phyloP scores from a whole-genome alignment of 345 rosid species.

The Trapa incisa region DNA sequence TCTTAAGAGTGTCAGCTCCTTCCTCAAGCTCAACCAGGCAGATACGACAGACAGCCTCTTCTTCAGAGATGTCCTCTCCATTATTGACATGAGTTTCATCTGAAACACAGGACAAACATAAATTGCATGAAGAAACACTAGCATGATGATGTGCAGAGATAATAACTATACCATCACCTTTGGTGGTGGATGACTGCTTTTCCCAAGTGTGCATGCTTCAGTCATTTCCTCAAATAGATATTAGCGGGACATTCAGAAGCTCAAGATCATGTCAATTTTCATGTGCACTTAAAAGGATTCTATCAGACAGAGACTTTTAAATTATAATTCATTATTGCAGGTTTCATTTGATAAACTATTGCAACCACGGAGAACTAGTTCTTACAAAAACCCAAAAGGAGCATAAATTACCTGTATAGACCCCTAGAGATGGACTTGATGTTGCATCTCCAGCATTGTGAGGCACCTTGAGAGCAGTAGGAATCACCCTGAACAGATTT shows the following conservation, averaged over 20 bases:
- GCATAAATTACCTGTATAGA: conserved; percentile 30
- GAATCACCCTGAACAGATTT: conserved; percentile 60
- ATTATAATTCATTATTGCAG: background rate
- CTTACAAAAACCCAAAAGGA: background rate
- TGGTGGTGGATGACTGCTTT: background rate
- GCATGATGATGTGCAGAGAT: background rate
- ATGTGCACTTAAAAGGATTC: background rate
- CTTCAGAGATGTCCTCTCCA: conserved; percentile 78
- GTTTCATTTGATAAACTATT: background rate
- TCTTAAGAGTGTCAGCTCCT: conserved; percentile 74
- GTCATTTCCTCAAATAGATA: background rate
- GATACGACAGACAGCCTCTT: conserved; percentile 91
- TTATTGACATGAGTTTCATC: conserved; percentile 39
- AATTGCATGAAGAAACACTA: conserved; percentile 14
- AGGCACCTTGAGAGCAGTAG: conserved; percentile 32
- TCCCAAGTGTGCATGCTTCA: background rate
- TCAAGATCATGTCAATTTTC: background rate
- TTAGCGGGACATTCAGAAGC: background rate
- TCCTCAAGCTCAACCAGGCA: conserved; percentile 76
- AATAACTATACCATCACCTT: background rate
- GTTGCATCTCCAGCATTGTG: conserved; percentile 17
- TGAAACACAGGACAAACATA: conserved; percentile 58
- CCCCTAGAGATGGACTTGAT: conserved; percentile 19
- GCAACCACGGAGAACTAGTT: background rate
- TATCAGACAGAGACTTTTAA: background rate